These are phyloP conservation scores for Pascua sp. DNA, from an alignment of 1,284 basidiomycete species.

Conservation along the genomic window DNA sequence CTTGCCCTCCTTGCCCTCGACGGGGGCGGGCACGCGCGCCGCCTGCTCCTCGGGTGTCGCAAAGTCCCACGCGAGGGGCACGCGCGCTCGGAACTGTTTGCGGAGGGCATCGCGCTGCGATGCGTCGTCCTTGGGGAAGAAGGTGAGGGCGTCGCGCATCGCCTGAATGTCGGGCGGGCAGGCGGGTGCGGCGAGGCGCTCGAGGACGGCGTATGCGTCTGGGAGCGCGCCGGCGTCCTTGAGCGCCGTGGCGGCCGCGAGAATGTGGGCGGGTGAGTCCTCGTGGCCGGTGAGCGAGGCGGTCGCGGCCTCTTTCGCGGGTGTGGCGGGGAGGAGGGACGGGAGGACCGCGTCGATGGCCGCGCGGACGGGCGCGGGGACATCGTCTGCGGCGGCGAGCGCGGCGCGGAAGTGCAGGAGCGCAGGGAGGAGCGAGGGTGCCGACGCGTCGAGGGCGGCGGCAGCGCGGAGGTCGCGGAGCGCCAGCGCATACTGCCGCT, in stretches of 20 bases:
- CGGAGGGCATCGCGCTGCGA: conserved; percentile 39
- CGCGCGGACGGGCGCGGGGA: conserved; percentile 44
- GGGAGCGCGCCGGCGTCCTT: conserved; percentile 51
- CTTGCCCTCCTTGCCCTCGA: conserved; percentile 16
- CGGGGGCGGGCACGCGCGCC: conserved; percentile 13
- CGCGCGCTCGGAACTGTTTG: conserved; percentile 22
- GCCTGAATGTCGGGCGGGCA: conserved; percentile 64
- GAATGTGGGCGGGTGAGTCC: conserved; percentile 55
- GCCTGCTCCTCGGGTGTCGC: conserved; percentile 32
- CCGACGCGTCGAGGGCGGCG: conserved; percentile 57
- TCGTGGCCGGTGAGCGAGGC: conserved; percentile 63
- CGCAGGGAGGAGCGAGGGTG: conserved; percentile 69
- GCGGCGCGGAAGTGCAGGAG: conserved; percentile 62
- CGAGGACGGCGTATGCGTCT: conserved; percentile 59
- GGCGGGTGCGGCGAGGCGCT: conserved; percentile 53
- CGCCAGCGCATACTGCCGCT: conserved; percentile 77
- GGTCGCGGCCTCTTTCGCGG: conserved; percentile 62
- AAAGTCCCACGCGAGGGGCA: conserved; percentile 49
- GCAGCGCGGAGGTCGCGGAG: conserved; percentile 65
- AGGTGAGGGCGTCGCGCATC: conserved; percentile 57
- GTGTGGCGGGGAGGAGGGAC: conserved; percentile 55
- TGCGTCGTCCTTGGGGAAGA: conserved; percentile 63
- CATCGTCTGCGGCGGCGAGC: conserved; percentile 37
- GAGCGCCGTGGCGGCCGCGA: conserved; percentile 62
- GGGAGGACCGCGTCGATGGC: conserved; percentile 50